Evolutionary conservation across 2,329 filamentous ascomycete genomes (phyloP), one percentile per base, ranked within the genome.

Genomic region (Passalora sequoiae): DNA sequence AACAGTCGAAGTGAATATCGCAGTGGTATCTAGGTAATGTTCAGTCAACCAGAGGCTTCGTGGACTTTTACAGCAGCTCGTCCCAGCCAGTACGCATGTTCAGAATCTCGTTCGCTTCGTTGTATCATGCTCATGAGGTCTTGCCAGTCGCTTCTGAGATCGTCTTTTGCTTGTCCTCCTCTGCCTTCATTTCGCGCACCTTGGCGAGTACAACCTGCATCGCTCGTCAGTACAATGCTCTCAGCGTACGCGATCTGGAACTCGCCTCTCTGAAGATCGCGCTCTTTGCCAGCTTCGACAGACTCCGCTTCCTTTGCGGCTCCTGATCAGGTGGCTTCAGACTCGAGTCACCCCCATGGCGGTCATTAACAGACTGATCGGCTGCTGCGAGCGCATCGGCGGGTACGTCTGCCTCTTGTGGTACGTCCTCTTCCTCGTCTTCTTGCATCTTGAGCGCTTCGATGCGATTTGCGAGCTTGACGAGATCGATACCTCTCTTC

Each of bases 381-480:
- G 78, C 77, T 25, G 81, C 78, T 40, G 77, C 69, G 29, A 73
- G 71, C 25, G 80, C 65, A 55, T 85, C 78, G 40, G 76, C 76
- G 20, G 81, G 80, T 60, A 89, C 67, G 51, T 79, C 77, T 31
- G 72, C 69, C 40, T 73, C 64, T 37, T 73, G 74, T 9, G 76
- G 72, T 19, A 72, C 81, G 46, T 83, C 82, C 44, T 86, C 84
- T 54, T 87, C 81, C 47, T 92, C 88, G 53, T 95, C 89, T 60
- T 95, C 89, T 65, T 92, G 84, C 73, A 94, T 84, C 71, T 89
- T 94, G 71, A 98, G 83, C 22, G 86, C 78, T 65, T 95, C 88
- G 70, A 98, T 97, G 53, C 91, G 86, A 70, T 96, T 96, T 54
- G 88, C 82, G 42, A 98, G 80, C 71, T 94, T 96, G 74, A 97